These are phyloP conservation scores for Colletotrichum australisinense DNA, from an alignment of 2,329 filamentous ascomycete species.

Conservation along the genomic window DNA sequence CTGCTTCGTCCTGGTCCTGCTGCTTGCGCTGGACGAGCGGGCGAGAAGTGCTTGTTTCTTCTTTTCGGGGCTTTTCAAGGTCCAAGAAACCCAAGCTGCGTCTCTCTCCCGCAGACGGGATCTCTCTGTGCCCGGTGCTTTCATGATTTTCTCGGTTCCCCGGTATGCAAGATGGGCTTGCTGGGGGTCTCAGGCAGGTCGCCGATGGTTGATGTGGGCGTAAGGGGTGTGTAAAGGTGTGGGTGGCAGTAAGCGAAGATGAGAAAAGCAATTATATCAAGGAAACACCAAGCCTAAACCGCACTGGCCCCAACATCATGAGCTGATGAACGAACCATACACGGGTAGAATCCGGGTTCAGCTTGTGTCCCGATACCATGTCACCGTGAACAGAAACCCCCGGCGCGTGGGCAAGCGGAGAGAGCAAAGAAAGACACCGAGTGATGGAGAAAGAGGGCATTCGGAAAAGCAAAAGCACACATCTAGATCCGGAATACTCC, in stretches of 20 bases:
- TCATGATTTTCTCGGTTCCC: background rate
- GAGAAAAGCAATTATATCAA: conserved; percentile 24
- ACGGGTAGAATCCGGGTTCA: background rate
- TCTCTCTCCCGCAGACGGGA: background rate
- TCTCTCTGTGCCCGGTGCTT: conserved; percentile 5
- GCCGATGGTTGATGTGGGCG: background rate
- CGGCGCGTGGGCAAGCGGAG: too few species aligned
- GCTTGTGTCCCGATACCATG: conserved; percentile 4
- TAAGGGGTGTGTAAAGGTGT: background rate
- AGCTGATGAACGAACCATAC: conserved; percentile 27
- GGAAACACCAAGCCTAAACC: conserved; percentile 9
- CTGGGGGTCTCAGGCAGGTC: background rate
- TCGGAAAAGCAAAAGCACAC: background rate
- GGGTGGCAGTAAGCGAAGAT: background rate
- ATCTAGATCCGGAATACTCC: background rate
- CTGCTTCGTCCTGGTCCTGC: background rate
- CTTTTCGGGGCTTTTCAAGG: conserved; percentile 15
- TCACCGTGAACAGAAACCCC: background rate
- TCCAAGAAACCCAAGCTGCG: background rate
- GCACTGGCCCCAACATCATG: conserved; percentile 11
- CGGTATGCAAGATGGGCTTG: conserved; percentile 12
- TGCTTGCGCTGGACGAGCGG: background rate
- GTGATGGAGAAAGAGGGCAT: background rate
- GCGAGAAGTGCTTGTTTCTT: background rate
- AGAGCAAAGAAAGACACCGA: background rate